Evolutionary conservation across 129 eudicot species (phyloP).

Genomic region (Flaveria robusta): DNA sequence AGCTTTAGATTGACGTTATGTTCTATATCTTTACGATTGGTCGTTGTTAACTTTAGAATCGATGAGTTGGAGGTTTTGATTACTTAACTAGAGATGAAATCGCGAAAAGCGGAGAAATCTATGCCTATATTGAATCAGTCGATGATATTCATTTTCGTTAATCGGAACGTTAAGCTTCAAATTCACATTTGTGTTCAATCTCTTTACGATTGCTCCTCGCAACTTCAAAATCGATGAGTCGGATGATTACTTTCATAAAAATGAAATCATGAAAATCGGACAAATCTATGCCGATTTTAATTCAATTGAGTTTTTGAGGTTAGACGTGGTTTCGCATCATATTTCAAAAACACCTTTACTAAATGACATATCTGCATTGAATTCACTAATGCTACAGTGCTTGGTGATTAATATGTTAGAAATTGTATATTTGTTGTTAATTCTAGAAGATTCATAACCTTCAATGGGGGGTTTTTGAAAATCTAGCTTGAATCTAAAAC

Average conservation of each 20-base stretch:
- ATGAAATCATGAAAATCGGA: not conserved
- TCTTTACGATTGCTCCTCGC: no score
- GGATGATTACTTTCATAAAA: no score
- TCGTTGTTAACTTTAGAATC: not conserved
- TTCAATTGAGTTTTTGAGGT: not conserved
- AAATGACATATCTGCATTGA: slow-evolving; percentile 14
- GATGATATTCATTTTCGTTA: no score
- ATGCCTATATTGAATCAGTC: no score
- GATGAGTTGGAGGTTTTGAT: not conserved
- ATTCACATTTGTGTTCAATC: no score
- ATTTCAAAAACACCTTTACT: slow-evolving; percentile 15
- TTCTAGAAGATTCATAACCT: not conserved
- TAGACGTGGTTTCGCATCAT: not conserved
- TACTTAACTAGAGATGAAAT: not conserved
- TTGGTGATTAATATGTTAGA: not conserved
- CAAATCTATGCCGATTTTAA: not conserved
- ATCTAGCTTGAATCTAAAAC: not conserved
- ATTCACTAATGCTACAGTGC: not conserved
- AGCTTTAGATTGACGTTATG: not conserved
- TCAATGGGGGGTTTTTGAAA: not conserved
- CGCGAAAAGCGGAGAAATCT: no score
- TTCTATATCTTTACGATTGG: not conserved
- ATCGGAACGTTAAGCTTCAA: no score
- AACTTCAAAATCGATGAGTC: no score
- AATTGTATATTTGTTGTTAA: slow-evolving; percentile 4